phyloP scores from a whole-genome alignment of 2,329 filamentous ascomycete genomes.

The Claviceps africana region DNA sequence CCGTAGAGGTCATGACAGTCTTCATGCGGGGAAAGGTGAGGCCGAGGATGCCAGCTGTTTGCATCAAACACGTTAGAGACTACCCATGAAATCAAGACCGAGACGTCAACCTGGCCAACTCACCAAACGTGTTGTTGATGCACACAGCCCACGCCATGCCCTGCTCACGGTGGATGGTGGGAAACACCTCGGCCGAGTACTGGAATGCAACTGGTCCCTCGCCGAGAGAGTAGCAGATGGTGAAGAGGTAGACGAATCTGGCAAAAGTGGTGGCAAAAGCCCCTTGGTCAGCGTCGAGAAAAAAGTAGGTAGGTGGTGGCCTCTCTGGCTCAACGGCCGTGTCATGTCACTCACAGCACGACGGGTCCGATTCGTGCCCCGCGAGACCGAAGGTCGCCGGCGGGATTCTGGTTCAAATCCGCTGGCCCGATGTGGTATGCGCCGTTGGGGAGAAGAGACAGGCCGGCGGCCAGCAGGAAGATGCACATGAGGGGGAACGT shows the following conservation, averaged over 20 bases:
- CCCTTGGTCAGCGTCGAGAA: background rate
- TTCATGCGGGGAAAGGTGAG: conserved; percentile 37
- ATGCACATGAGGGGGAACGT: conserved; percentile 17
- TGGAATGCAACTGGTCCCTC: conserved; percentile 51
- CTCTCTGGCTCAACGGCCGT: no score
- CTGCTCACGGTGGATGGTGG: conserved; percentile 50
- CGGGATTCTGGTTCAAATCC: conserved; percentile 6
- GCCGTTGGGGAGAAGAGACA: conserved; percentile 11
- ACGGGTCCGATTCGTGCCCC: conserved; percentile 10
- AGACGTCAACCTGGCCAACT: conserved; percentile 1
- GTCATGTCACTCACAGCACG: conserved; percentile 7
- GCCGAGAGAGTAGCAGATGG: conserved; percentile 21
- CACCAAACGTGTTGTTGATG: conserved; percentile 16
- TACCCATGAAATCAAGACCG: background rate
- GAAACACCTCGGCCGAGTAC: conserved; percentile 53
- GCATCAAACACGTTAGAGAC: background rate
- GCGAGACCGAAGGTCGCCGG: conserved; percentile 6
- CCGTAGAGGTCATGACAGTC: conserved; percentile 18
- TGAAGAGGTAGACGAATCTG: conserved; percentile 16
- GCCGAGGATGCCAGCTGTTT: conserved; percentile 4
- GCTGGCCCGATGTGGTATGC: conserved; percentile 9
- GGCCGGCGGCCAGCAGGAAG: conserved; percentile 13
- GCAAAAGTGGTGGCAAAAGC: background rate
- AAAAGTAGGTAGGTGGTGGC: no score
- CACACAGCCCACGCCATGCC: conserved; percentile 51